Conservation (phyloP, 2,329 filamentous ascomycete genomes). For the Penicillium sp. region DNA sequence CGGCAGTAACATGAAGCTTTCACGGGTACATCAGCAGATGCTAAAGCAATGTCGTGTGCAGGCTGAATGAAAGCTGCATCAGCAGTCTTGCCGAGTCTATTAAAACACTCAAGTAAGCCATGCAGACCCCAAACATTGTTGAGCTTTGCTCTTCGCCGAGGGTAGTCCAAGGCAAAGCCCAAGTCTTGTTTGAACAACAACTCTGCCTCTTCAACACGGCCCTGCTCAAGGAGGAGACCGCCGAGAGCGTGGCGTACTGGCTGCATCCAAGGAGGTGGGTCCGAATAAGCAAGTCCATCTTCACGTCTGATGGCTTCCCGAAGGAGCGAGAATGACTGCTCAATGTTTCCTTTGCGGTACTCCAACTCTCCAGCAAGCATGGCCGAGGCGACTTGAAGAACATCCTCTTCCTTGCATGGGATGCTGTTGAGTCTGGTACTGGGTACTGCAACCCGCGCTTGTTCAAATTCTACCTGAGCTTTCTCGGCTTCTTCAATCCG, state of each 20-base stretch:
- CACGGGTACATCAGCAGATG: conserved; percentile 61
- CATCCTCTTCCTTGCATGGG: conserved; percentile 54
- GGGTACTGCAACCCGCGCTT: conserved; percentile 55
- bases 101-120: conserved; percentile 68
- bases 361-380: conserved; percentile 74
- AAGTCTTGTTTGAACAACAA: conserved; percentile 61
- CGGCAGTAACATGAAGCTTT: conserved; percentile 59
- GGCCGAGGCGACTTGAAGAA: conserved; percentile 60
- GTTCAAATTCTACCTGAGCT: conserved; percentile 53
- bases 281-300: conserved; percentile 65
- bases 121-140: conserved; percentile 75
- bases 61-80: conserved; percentile 50
- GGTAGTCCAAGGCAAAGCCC: conserved; percentile 53
- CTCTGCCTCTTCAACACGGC: conserved; percentile 54
- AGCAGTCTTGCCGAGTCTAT: conserved; percentile 49
- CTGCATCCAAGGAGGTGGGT: conserved; percentile 77
- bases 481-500: conserved; percentile 54
- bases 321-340: conserved; percentile 60
- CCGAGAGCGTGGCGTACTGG: conserved; percentile 69
- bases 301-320: conserved; percentile 60
- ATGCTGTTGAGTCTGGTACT: conserved; percentile 66
- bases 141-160: conserved; percentile 65
- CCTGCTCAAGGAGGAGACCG: conserved; percentile 67
- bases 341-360: conserved; percentile 63
- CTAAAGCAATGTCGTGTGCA: conserved; percentile 53